phyloP scores from a whole-genome alignment of 1,284 basidiomycete species.

The Sphagnurus paluster region DNA sequence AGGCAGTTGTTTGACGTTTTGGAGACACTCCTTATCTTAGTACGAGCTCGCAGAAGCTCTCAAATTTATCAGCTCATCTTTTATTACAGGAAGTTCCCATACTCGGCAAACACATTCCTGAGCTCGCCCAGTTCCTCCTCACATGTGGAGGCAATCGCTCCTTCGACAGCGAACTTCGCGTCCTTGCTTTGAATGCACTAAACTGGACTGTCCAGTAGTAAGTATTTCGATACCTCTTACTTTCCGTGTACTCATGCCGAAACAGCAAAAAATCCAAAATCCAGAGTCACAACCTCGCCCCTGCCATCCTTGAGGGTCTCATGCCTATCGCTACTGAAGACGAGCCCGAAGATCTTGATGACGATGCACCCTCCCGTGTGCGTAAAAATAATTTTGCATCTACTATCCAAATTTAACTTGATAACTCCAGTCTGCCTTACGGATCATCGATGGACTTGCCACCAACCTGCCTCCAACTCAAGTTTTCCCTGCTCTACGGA shows the following conservation, averaged over 20 bases:
- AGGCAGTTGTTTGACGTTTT: slow-evolving; percentile 94
- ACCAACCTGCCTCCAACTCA: slow-evolving; percentile 94
- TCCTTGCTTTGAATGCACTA: slow-evolving; percentile 92
- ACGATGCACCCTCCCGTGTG: slow-evolving; percentile 89
- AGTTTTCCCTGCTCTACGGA: slow-evolving; percentile 93
- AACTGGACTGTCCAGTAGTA: slow-evolving; percentile 96
- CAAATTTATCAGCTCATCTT: slow-evolving; percentile 8
- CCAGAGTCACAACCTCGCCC: slow-evolving; percentile 84
- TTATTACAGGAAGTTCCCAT: slow-evolving; percentile 82
- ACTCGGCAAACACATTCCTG: slow-evolving; percentile 85
- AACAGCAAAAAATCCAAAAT: slow-evolving; percentile 96
- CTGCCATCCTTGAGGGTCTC: slow-evolving; percentile 86
- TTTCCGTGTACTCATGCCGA: neutral
- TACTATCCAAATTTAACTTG: slow-evolving; percentile 11
- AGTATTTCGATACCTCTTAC: slow-evolving; percentile 18
- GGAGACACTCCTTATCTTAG: slow-evolving; percentile 92
- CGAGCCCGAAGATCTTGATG: slow-evolving; percentile 78
- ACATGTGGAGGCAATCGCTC: slow-evolving; percentile 80
- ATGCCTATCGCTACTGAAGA: slow-evolving; percentile 95
- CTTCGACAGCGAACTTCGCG: slow-evolving; percentile 82
- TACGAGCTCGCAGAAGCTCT: slow-evolving; percentile 32
- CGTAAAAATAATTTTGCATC: slow-evolving; percentile 28
- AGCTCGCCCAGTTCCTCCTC: slow-evolving; percentile 90
- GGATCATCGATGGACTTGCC: slow-evolving; percentile 92
- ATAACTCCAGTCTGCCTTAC: slow-evolving; percentile 83